Evolutionary conservation across 2,329 filamentous ascomycete species (phyloP).

Genomic region (Parastagonospora avenae): DNA sequence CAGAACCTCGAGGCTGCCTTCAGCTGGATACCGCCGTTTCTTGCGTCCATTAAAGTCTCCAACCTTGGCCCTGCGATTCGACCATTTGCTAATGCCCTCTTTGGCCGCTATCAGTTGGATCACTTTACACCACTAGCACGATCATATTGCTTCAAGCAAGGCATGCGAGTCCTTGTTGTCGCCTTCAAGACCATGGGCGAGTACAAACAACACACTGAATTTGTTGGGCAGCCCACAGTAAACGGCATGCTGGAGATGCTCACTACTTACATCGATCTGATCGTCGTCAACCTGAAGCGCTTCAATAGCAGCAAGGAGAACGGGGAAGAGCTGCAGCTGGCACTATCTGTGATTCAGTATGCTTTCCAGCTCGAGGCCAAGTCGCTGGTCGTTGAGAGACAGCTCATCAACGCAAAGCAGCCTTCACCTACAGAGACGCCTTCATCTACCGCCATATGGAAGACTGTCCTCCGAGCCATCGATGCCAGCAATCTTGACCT

Average conservation of each 20-base stretch:
- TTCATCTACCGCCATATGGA: slow-evolving; percentile 78
- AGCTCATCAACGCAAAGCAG: slow-evolving; percentile 65
- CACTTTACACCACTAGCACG: slow-evolving; percentile 63
- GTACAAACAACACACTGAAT: slow-evolving; percentile 12
- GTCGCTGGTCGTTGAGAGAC: slow-evolving; percentile 70
- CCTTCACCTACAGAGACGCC: slow-evolving; percentile 68
- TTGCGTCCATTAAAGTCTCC: slow-evolving; percentile 75
- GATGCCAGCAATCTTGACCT: slow-evolving; percentile 70
- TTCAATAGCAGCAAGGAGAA: slow-evolving; percentile 29
- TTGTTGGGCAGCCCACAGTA: slow-evolving; percentile 49
- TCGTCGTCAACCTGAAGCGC: slow-evolving; percentile 41
- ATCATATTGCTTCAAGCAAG: slow-evolving; percentile 67
- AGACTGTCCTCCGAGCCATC: slow-evolving; percentile 72
- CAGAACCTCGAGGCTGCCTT: slow-evolving; percentile 68
- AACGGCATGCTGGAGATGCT: slow-evolving; percentile 69
- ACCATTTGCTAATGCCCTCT: slow-evolving; percentile 75
- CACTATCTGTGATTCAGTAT: slow-evolving; percentile 68
- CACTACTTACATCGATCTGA: slow-evolving; percentile 59
- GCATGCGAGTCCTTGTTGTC: slow-evolving; percentile 48
- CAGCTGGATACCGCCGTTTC: slow-evolving; percentile 78
- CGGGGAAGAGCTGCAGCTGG: slow-evolving; percentile 51
- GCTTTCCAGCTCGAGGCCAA: slow-evolving; percentile 74
- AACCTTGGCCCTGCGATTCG: slow-evolving; percentile 82
- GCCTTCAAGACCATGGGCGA: slow-evolving; percentile 39
- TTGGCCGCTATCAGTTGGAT: slow-evolving; percentile 66